Conservation (phyloP, 2,329 filamentous ascomycete genomes). For the Talaromyces albobiverticillius region DNA sequence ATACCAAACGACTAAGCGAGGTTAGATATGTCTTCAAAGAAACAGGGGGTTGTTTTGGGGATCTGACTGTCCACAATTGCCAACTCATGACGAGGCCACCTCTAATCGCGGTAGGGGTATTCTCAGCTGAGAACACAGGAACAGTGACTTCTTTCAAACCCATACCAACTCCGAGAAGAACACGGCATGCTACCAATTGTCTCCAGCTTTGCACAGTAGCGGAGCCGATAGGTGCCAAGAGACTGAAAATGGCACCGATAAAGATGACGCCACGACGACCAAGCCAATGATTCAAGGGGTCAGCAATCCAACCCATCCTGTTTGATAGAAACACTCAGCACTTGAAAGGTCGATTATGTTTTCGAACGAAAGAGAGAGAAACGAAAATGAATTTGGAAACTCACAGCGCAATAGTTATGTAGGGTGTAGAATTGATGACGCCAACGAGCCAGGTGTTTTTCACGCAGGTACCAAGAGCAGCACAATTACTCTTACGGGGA, state of each 20-base stretch:
- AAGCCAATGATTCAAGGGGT: conserved; percentile 59
- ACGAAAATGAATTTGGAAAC: not conserved
- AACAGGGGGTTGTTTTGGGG: no score
- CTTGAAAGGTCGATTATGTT: not conserved
- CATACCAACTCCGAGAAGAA: conserved; percentile 62
- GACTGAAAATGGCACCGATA: conserved; percentile 60
- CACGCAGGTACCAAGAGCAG: conserved; percentile 27
- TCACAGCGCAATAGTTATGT: conserved; percentile 44
- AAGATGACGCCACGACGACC: conserved; percentile 66
- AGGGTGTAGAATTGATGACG: conserved; percentile 55
- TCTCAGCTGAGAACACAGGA: conserved; percentile 56
- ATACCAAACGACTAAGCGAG: conserved; percentile 53
- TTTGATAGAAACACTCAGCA: not conserved
- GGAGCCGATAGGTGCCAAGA: conserved; percentile 66
- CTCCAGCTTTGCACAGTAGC: conserved; percentile 59
- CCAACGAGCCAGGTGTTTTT: conserved; percentile 61
- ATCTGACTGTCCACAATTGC: conserved; percentile 47
- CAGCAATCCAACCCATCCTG: conserved; percentile 62
- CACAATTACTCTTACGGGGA: conserved; percentile 20
- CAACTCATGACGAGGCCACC: conserved; percentile 57
- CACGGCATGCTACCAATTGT: conserved; percentile 54
- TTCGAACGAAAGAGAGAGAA: not conserved
- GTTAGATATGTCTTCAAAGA: no score
- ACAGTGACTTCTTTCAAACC: conserved; percentile 58
- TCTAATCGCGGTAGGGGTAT: conserved; percentile 53